Conservation (phyloP, 345 rosid species). For the Euphorbia lathyris region DNA sequence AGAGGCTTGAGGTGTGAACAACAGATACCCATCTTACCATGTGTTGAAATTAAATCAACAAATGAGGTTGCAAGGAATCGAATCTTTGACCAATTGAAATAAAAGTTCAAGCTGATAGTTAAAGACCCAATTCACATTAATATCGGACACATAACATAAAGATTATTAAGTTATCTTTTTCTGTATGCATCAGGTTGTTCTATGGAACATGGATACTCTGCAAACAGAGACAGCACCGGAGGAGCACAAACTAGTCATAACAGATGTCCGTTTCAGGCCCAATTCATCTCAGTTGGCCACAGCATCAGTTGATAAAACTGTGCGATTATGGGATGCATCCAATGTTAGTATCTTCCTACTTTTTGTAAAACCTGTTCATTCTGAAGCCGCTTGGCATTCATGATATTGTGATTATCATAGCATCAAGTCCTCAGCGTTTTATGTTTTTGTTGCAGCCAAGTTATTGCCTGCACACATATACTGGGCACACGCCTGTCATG, state of each 20-base stretch:
- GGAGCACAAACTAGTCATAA: conserved; percentile 54
- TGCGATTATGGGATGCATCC: conserved; percentile 66
- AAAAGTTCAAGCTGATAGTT: no score
- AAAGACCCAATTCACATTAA: no score
- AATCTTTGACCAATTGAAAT: no score
- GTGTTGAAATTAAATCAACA: no score
- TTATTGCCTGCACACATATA: conserved; percentile 41
- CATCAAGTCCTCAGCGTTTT: not conserved
- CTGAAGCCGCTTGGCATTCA: not conserved
- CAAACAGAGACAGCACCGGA: conserved; percentile 49
- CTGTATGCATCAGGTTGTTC: conserved; percentile 40
- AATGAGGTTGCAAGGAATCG: no score
- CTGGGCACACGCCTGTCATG: conserved; percentile 53
- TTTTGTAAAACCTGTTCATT: not conserved
- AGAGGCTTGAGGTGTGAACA: no score
- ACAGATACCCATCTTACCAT: no score
- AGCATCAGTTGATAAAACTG: conserved; percentile 63
- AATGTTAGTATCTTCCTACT: conserved; percentile 34
- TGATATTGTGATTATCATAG: not conserved
- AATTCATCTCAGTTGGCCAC: conserved; percentile 69
- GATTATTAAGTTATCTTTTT: conserved; percentile 10
- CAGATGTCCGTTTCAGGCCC: conserved; percentile 71
- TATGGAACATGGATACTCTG: conserved; percentile 66
- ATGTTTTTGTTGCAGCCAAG: conserved; percentile 44
- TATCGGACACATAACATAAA: no score